Evolutionary conservation across 495 filamentous ascomycete genomes (phyloP).

Genomic region (Neurospora sp.): DNA sequence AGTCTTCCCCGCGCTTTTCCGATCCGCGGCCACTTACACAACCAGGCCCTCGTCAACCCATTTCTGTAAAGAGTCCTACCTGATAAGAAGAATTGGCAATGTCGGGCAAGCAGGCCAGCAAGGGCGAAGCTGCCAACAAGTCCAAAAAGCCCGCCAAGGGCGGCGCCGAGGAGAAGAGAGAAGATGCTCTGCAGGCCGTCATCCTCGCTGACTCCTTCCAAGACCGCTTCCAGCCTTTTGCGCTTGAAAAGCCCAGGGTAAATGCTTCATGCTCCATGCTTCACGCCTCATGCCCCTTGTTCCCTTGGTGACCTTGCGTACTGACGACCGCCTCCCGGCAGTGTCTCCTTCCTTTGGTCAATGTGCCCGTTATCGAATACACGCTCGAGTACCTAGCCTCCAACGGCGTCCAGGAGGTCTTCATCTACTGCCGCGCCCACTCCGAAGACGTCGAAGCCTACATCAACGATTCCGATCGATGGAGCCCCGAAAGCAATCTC

Average conservation of each 20-base stretch:
- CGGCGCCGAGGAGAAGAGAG: slow-evolving; percentile 54
- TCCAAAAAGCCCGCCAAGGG: slow-evolving; percentile 47
- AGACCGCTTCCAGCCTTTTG: slow-evolving; percentile 82
- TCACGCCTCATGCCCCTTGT: neutral
- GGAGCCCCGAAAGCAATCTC: slow-evolving; percentile 36
- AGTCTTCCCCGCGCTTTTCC: neutral
- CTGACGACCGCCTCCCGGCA: slow-evolving; percentile 21
- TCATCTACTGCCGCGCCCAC: slow-evolving; percentile 84
- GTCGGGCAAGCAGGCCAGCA: slow-evolving; percentile 38
- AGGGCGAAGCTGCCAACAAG: slow-evolving; percentile 29
- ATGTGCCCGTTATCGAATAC: slow-evolving; percentile 92
- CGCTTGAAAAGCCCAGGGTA: slow-evolving; percentile 80
- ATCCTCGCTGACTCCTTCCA: slow-evolving; percentile 90
- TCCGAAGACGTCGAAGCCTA: slow-evolving; percentile 83
- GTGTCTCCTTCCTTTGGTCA: slow-evolving; percentile 92
- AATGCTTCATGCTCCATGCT: slow-evolving; percentile 15
- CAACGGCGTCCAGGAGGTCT: slow-evolving; percentile 85
- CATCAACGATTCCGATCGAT: slow-evolving; percentile 44
- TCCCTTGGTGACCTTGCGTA: neutral
- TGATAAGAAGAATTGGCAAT: slow-evolving; percentile 15
- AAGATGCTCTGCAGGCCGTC: slow-evolving; percentile 85
- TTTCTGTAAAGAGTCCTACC: neutral
- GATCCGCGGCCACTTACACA: neutral
- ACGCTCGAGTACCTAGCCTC: slow-evolving; percentile 93
- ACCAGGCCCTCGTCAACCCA: neutral